These are phyloP conservation scores for Fraxinus cuspidata DNA, from an alignment of 257 asterid genomes.

Conservation along the genomic window DNA sequence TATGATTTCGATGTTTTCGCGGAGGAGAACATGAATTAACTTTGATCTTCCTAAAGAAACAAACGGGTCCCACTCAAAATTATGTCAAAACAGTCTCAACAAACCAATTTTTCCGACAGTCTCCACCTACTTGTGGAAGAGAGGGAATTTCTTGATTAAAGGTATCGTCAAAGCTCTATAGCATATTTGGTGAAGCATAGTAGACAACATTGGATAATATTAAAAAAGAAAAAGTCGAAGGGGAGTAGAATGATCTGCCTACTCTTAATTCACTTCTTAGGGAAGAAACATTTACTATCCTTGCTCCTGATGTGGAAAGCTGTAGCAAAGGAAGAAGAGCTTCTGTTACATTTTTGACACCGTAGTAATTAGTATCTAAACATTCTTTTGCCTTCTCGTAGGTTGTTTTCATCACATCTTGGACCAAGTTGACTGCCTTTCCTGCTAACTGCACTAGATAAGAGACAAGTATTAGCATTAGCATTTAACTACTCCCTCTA, in stretches of 20 bases:
- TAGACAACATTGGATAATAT: too few relatives aligned
- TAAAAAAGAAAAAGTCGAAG: too few relatives aligned
- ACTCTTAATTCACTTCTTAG: conserved; percentile 67
- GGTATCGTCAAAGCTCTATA: too few relatives aligned
- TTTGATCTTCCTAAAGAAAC: too few relatives aligned
- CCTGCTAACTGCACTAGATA: conserved; percentile 64
- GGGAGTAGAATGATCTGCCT: conserved; percentile 22
- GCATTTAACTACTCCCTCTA: neutral
- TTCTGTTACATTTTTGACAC: conserved; percentile 72
- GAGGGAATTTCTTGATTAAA: neutral
- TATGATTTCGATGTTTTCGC: too few relatives aligned
- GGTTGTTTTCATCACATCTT: conserved; percentile 59
- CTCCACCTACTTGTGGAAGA: neutral
- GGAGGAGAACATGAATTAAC: too few relatives aligned
- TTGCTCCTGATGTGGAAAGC: conserved; percentile 61
- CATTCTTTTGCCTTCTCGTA: conserved; percentile 57
- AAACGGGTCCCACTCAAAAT: too few relatives aligned
- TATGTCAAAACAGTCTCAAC: too few relatives aligned
- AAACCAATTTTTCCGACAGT: neutral
- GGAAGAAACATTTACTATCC: conserved; percentile 73
- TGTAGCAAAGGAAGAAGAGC: conserved; percentile 69
- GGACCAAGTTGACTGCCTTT: conserved; percentile 50
- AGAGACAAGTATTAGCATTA: neutral
- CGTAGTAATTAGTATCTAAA: conserved; percentile 70
- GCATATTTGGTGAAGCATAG: too few relatives aligned